Percentiles rank a stretch among this genome's conserved stretches.
phyloP scores from a whole-genome alignment of 495 filamentous ascomycete genomes.

The Tuber aestivum region DNA sequence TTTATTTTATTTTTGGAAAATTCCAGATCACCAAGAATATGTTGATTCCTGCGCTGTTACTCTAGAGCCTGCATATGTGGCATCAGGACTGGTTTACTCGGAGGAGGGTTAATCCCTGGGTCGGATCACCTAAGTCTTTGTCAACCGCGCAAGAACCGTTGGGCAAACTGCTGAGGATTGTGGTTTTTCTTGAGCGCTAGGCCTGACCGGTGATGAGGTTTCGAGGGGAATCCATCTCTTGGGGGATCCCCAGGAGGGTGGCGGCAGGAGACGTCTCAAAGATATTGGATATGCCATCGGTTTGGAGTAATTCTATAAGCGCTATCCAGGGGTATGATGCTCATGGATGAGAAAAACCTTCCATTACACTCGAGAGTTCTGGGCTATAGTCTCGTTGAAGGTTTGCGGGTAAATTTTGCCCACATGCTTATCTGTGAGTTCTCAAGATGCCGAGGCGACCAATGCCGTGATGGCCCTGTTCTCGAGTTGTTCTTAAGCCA shows the following conservation, averaged over 20 bases:
- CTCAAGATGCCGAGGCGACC: neutral
- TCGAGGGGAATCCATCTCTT: neutral
- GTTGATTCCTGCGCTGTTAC: neutral
- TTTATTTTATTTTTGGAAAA: neutral
- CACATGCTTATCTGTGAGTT: neutral
- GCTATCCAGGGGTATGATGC: neutral
- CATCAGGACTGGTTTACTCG: neutral
- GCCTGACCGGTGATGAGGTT: neutral
- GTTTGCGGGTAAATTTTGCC: neutral
- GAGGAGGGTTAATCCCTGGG: neutral
- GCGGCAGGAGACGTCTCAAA: too few species aligned
- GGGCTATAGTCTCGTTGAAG: neutral
- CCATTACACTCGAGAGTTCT: neutral
- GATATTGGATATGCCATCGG: too few species aligned
- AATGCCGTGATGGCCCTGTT: neutral
- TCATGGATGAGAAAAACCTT: neutral
- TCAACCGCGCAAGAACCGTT: neutral
- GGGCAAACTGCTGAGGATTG: neutral
- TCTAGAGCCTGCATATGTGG: neutral
- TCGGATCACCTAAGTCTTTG: neutral
- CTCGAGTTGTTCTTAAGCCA: neutral
- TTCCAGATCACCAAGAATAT: neutral
- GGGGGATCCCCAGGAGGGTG: neutral
- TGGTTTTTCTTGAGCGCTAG: neutral
- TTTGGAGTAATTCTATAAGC: neutral